Conservation (phyloP, 805 yeast genomes). For the Vanderwaltozyma yarrowii region DNA sequence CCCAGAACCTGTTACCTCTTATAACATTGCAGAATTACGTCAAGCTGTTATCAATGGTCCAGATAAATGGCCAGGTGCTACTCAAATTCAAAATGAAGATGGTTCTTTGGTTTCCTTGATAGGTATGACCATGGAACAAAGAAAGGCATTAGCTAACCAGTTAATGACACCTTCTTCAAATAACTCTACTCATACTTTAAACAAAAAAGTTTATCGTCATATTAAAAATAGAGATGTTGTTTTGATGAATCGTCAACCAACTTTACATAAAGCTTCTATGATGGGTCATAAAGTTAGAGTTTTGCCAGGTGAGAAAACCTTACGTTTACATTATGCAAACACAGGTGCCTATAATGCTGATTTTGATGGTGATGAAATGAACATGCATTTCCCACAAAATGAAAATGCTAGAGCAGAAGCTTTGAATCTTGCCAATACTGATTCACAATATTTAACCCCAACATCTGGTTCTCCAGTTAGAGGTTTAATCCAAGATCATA, state of each 20-base stretch:
- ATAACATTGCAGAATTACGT: constrained; percentile 82
- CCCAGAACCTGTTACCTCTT: constrained; percentile 95
- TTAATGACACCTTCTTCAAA: constrained; percentile 72
- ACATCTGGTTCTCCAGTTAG: constrained; percentile 97
- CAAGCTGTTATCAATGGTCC: constrained; percentile 97
- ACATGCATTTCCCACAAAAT: constrained; percentile 98
- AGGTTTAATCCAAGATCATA: constrained; percentile 98
- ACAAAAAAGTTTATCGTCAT: constrained; percentile 92
- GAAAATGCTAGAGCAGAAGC: constrained; percentile 98
- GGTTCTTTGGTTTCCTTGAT: constrained; percentile 72
- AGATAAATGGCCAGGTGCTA: constrained; percentile 97
- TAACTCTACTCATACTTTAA: constrained; percentile 50
- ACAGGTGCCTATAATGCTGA: constrained; percentile 99
- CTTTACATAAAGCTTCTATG: constrained; percentile 98
- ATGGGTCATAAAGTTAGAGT: constrained; percentile 99
- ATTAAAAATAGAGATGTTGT: constrained; percentile 93
- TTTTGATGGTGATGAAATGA: constrained; percentile 99
- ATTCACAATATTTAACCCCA: constrained; percentile 94
- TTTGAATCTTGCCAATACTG: constrained; percentile 87
- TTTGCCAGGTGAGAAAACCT: constrained; percentile 92
- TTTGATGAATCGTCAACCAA: constrained; percentile 98
- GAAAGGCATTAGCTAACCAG: constrained; percentile 92
- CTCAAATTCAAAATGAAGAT: constrained; percentile 91
- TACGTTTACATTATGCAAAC: constrained; percentile 94
- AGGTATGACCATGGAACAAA: constrained; percentile 87